Evolutionary conservation across 768 basidiomycete genomes (phyloP).

Genomic region (Rhizopogon vinicolor): DNA sequence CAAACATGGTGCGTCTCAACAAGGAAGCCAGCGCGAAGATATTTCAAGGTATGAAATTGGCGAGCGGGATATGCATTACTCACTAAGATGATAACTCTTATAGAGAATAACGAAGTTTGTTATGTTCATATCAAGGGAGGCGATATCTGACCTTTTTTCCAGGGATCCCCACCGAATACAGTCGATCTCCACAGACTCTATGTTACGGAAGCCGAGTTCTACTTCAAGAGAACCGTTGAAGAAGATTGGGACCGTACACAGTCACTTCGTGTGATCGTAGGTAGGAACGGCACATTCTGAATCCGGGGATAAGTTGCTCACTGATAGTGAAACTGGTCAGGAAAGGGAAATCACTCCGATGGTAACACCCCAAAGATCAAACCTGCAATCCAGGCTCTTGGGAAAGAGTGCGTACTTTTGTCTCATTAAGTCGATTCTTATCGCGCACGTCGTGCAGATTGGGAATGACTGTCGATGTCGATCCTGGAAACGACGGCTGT

Average conservation of each 20-base stretch:
- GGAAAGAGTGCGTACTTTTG: constrained; percentile 52
- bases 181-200: constrained; percentile 85
- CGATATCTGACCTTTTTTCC: neutral
- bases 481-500: constrained; percentile 76
- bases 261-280: constrained; percentile 69
- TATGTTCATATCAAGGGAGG: neutral
- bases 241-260: constrained; percentile 55
- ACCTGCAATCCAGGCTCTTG: constrained; percentile 80
- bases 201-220: constrained; percentile 78
- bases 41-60: constrained; percentile 54
- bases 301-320: neutral
- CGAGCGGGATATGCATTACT: neutral
- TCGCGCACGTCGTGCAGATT: constrained; percentile 33
- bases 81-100: neutral
- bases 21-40: constrained; percentile 82
- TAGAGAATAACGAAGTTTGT: constrained; percentile 5
- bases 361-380: constrained; percentile 75
- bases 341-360: constrained; percentile 78
- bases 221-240: constrained; percentile 62
- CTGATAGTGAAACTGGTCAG: constrained; percentile 24
- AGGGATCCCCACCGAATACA: constrained; percentile 47
- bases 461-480: constrained; percentile 61
- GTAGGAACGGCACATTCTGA: constrained; percentile 31
- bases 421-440: neutral
- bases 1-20: constrained; percentile 69